A percentile compares a stretch with the other conserved stretches of the same genome.
These are phyloP conservation scores for Tricladium varicosporioides DNA, from an alignment of 2,329 filamentous ascomycete species.

Conservation along the genomic window DNA sequence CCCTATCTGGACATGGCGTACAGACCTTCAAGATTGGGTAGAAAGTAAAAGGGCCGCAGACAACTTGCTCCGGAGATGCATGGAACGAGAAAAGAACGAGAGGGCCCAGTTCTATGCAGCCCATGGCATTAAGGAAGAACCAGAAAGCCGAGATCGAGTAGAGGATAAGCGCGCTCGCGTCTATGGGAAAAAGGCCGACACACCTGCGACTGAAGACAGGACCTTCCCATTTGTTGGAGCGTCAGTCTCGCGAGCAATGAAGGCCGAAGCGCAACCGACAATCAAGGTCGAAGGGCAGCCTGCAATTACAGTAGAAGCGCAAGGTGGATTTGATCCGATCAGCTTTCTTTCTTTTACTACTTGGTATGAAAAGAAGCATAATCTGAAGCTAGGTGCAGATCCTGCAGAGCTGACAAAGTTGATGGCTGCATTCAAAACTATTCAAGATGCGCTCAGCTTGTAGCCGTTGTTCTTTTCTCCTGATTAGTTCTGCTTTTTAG, in stretches of 20 bases:
- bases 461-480: slow-evolving; percentile 18
- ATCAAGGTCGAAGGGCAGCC: slow-evolving; percentile 1
- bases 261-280: slow-evolving; percentile 15
- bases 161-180: slow-evolving; percentile 16
- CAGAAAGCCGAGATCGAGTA: slow-evolving; percentile 19
- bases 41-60: slow-evolving; percentile 18
- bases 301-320: slow-evolving; percentile 15
- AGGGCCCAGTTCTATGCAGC: slow-evolving; percentile 16
- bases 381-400: slow-evolving; percentile 19
- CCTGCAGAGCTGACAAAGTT: slow-evolving; percentile 19
- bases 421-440: slow-evolving; percentile 18
- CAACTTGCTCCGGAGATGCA: slow-evolving; percentile 15
- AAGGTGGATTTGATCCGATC: slow-evolving; percentile 18
- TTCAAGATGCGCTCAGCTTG: slow-evolving; percentile 17
- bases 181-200: slow-evolving; percentile 13
- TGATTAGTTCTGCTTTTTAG: slow-evolving; percentile 11
- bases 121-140: slow-evolving; percentile 14
- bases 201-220: slow-evolving; percentile 13
- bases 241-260: slow-evolving; percentile 17
- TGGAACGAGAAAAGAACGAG: slow-evolving; percentile 14
- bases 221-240: slow-evolving; percentile 17
- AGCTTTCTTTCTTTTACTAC: slow-evolving; percentile 22
- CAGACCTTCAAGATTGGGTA: slow-evolving; percentile 18
- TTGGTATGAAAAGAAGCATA: slow-evolving; percentile 22
- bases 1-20: slow-evolving; percentile 17